Conservation (phyloP, 2,329 filamentous ascomycete genomes). For the Ampelomyces quisqualis region DNA sequence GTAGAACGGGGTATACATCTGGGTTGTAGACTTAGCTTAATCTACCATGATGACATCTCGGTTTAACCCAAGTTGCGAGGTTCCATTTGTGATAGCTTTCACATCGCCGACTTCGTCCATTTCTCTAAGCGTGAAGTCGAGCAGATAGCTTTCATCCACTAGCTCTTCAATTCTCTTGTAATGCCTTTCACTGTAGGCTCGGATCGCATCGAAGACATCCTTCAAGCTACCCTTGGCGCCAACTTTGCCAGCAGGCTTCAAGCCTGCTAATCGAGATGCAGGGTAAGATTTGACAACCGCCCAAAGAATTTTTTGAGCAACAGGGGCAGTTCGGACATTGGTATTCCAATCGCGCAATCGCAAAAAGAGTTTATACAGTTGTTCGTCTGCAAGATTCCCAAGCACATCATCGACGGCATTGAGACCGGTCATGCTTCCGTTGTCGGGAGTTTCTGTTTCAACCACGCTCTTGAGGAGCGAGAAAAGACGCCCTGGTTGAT, state of each 20-base stretch:
- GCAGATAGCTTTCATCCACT: constrained; percentile 88
- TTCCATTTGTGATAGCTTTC: constrained; percentile 29
- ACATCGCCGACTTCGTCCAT: constrained; percentile 70
- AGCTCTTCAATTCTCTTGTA: constrained; percentile 87
- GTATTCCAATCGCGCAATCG: constrained; percentile 96
- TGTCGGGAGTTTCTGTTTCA: constrained; percentile 60
- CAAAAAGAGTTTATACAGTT: constrained; percentile 79
- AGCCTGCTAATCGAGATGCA: constrained; percentile 69
- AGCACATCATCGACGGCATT: constrained; percentile 79
- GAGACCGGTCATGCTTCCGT: constrained; percentile 64
- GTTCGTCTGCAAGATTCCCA: constrained; percentile 74
- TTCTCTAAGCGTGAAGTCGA: constrained; percentile 89
- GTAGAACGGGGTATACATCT: constrained; percentile 13
- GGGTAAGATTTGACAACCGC: constrained; percentile 79
- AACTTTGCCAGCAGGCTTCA: constrained; percentile 50
- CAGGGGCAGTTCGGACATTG: constrained; percentile 79
- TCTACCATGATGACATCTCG: constrained; percentile 39
- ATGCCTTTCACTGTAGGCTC: constrained; percentile 88
- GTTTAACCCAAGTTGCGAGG: constrained; percentile 19
- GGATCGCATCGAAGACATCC: constrained; percentile 83
- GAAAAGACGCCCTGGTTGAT: constrained; percentile 87
- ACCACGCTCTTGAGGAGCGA: constrained; percentile 80
- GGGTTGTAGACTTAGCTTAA: constrained; percentile 7
- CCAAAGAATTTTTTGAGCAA: constrained; percentile 83
- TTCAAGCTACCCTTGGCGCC: constrained; percentile 56